Percentiles rank a stretch among this genome's conserved stretches.
These are phyloP conservation scores for Monarda citriodora DNA, from an alignment of 305 asterid genomes.

Conservation along the genomic window DNA sequence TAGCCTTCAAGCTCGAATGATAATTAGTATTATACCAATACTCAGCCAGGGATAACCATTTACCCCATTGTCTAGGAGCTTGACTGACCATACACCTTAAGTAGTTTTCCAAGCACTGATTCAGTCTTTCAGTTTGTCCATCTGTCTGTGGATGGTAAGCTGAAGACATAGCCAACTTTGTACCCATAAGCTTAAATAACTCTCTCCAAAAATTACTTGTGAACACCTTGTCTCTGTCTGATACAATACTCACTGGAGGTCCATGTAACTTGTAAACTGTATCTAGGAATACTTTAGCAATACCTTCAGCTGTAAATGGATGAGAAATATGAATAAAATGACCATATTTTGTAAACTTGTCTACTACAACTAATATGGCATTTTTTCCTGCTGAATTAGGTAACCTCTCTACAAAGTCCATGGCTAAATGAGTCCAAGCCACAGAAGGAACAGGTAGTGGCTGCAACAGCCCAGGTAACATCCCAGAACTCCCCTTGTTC, in stretches of 20 bases:
- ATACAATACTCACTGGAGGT: not conserved
- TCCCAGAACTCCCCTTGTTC: no score
- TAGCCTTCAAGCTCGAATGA: not conserved
- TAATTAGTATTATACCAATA: not conserved
- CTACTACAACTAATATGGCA: no score
- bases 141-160: not conserved
- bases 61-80: not conserved
- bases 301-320: not conserved
- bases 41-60: conserved; percentile 4
- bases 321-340: not conserved
- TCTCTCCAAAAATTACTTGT: not conserved
- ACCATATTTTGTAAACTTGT: no score
- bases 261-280: not conserved
- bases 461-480: no score
- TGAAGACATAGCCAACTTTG: not conserved
- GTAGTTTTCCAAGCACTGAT: not conserved
- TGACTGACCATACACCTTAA: not conserved
- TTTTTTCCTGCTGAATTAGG: no score
- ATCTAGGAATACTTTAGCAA: not conserved
- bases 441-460: no score
- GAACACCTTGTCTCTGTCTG: not conserved
- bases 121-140: not conserved
- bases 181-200: not conserved
- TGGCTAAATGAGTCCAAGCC: no score
- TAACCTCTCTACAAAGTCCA: no score